phyloP scores from a whole-genome alignment of 1,284 basidiomycete species.

The Ganoderma sinense region DNA sequence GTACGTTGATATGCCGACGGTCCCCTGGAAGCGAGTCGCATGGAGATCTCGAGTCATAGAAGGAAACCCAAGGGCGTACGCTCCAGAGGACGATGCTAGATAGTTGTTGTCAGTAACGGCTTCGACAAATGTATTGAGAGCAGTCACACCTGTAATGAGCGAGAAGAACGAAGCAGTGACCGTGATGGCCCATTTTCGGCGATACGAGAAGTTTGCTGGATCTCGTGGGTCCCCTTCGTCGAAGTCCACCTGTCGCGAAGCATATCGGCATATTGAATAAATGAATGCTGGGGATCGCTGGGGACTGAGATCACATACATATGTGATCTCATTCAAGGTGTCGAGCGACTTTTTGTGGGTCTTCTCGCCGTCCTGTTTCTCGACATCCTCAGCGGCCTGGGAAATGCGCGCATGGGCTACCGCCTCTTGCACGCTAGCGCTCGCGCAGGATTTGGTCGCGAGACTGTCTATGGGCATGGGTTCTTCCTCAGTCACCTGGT shows the following conservation, averaged over 20 bases:
- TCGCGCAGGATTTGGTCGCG: slow-evolving; percentile 30
- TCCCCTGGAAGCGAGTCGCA: slow-evolving; percentile 64
- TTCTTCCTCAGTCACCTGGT: slow-evolving; percentile 29
- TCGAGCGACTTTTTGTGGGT: slow-evolving; percentile 5
- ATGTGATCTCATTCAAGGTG: slow-evolving; percentile 23
- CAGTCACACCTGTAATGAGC: slow-evolving; percentile 53
- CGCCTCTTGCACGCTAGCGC: slow-evolving; percentile 34
- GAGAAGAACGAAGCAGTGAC: slow-evolving; percentile 65
- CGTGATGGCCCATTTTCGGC: slow-evolving; percentile 61
- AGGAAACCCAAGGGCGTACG: slow-evolving; percentile 64
- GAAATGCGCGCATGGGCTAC: slow-evolving; percentile 39
- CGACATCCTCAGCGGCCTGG: slow-evolving; percentile 28
- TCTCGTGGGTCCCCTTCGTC: slow-evolving; percentile 54
- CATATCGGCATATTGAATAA: neutral
- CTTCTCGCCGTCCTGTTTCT: slow-evolving; percentile 22
- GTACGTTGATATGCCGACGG: slow-evolving; percentile 67
- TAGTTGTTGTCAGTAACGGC: neutral
- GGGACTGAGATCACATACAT: slow-evolving; percentile 27
- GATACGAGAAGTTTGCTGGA: slow-evolving; percentile 55
- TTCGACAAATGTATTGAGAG: neutral
- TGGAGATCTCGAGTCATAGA: slow-evolving; percentile 74
- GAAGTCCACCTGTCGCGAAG: slow-evolving; percentile 58
- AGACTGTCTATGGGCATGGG: slow-evolving; percentile 27
- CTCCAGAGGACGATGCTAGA: slow-evolving; percentile 58
- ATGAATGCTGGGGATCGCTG: slow-evolving; percentile 2